Percentiles rank a stretch among this genome's conserved stretches.
phyloP scores from a whole-genome alignment of 208 protist species.

The Trypanosoma platydactyli region DNA sequence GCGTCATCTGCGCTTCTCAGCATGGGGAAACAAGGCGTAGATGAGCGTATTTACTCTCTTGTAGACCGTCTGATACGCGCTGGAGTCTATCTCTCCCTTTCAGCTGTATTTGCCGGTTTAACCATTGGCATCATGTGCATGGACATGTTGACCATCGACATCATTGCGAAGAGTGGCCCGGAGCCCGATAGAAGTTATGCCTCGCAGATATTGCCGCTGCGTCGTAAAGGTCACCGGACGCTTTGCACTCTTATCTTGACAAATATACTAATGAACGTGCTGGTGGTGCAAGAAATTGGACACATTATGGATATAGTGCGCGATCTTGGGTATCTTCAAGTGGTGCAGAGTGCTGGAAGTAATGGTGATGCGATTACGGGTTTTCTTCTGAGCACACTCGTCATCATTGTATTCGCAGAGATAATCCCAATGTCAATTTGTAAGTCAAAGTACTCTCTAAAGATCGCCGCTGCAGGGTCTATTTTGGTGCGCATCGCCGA shows the following conservation, averaged over 20 bases:
- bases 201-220: constrained; percentile 70
- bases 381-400: constrained; percentile 74
- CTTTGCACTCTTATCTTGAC: constrained; percentile 86
- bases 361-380: constrained; percentile 36
- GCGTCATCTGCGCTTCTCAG: not conserved
- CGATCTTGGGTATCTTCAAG: constrained; percentile 22
- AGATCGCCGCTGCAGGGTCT: constrained; percentile 73
- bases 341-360: constrained; percentile 9
- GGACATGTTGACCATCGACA: constrained; percentile 84
- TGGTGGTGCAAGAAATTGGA: constrained; percentile 82
- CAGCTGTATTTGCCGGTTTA: constrained; percentile 85
- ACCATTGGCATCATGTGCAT: constrained; percentile 91
- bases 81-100: constrained; percentile 67
- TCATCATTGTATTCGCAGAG: constrained; percentile 86
- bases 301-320: constrained; percentile 52
- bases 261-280: constrained; percentile 88
- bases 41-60: constrained; percentile 66
- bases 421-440: constrained; percentile 89
- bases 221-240: constrained; percentile 78
- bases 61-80: constrained; percentile 56
- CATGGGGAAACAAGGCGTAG: not conserved
- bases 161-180: constrained; percentile 84
- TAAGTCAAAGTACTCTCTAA: constrained; percentile 85
- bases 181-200: constrained; percentile 79
- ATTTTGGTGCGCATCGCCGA: constrained; percentile 76